Conservation (phyloP, 2,329 filamentous ascomycete genomes). For the Fusarium hostae region DNA sequence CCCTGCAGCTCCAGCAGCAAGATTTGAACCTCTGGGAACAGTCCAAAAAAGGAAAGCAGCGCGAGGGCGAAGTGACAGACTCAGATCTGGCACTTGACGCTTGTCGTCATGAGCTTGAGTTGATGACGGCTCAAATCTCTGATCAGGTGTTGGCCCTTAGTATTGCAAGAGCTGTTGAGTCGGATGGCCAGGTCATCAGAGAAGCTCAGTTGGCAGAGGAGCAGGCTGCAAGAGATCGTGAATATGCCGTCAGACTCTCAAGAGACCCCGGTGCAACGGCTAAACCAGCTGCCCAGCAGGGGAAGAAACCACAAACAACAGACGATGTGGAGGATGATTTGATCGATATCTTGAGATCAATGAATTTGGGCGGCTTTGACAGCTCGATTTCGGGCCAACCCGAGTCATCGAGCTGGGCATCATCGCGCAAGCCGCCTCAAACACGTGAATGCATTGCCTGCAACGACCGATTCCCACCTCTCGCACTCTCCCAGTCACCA, state of each 20-base stretch:
- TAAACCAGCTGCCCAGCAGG: rapidly evolving
- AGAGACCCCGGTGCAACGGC: background rate
- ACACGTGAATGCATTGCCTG: conserved; percentile 6
- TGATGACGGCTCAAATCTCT: background rate
- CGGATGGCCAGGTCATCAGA: background rate
- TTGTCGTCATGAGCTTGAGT: conserved; percentile 2
- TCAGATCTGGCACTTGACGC: background rate
- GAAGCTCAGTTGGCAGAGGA: background rate
- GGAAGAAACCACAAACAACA: rapidly evolving
- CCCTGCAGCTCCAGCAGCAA: conserved; percentile 16
- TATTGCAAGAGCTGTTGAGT: conserved; percentile 14
- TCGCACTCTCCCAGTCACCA: conserved; percentile 13
- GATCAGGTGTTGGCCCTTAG: conserved; percentile 5
- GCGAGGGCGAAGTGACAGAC: background rate
- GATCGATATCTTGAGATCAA: background rate
- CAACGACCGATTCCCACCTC: background rate
- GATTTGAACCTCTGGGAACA: background rate
- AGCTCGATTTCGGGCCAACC: rapidly evolving
- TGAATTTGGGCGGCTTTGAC: background rate
- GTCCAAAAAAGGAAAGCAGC: conserved; percentile 23
- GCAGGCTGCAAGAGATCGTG: background rate
- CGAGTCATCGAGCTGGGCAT: background rate
- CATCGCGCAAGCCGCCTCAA: background rate
- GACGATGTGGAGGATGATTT: background rate
- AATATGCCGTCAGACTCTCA: background rate